phyloP scores from a whole-genome alignment of 305 asterid species.

The Ajuga reptans region DNA sequence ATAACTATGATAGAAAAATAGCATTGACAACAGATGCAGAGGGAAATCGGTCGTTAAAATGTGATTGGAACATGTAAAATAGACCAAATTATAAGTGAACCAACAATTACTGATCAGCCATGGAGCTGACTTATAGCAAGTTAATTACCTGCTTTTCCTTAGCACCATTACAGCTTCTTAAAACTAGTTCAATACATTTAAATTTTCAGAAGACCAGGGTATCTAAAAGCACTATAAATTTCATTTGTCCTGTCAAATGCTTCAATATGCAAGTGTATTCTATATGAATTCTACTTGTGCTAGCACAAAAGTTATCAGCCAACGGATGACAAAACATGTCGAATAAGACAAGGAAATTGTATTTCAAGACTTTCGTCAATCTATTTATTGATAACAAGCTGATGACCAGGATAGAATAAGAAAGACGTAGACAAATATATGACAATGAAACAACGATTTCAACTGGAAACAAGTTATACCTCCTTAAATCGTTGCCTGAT shows the following conservation, averaged over 20 bases:
- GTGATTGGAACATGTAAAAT: background rate
- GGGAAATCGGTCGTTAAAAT: background rate
- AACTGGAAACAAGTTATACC: conserved; percentile 32
- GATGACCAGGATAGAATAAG: background rate
- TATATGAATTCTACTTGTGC: background rate
- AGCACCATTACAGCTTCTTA: background rate
- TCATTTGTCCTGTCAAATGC: background rate
- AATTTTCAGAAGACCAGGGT: background rate
- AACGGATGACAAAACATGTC: background rate
- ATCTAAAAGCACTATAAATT: background rate
- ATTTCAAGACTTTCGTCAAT: conserved; percentile 11
- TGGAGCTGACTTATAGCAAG: background rate
- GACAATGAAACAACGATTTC: background rate
- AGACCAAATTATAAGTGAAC: background rate
- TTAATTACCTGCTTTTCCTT: background rate
- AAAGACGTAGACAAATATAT: background rate
- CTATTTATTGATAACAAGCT: background rate
- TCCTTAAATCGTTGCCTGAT: conserved; percentile 60
- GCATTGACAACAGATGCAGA: background rate
- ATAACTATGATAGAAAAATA: background rate
- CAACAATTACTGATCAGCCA: background rate
- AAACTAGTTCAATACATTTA: background rate
- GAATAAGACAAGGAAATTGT: background rate
- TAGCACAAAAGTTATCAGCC: background rate
- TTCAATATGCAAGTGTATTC: background rate